phyloP scores from a whole-genome alignment of 2,329 filamentous ascomycete species.

The Elsinoe arachidis region DNA sequence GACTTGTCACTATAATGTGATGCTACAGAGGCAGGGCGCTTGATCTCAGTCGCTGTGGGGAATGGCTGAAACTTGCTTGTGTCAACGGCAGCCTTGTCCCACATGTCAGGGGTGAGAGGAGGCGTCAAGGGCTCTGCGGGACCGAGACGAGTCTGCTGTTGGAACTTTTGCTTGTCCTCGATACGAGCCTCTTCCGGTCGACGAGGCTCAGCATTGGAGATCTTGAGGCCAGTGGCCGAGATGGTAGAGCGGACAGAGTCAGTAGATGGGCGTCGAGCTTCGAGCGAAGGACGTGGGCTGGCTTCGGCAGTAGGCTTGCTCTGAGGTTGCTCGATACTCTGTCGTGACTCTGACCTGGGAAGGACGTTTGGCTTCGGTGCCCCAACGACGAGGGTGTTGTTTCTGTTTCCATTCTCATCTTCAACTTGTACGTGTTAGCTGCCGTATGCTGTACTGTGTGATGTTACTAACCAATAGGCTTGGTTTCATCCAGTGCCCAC shows the following conservation, averaged over 20 bases:
- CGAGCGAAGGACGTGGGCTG: constrained; percentile 5
- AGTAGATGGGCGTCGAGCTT: constrained; percentile 3
- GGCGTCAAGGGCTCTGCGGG: constrained; percentile 8
- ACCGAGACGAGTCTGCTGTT: constrained; percentile 3
- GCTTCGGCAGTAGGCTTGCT: not conserved
- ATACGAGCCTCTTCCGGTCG: constrained; percentile 2
- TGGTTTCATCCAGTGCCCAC: constrained; percentile 60
- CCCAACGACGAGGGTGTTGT: constrained; percentile 41
- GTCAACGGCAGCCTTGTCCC: constrained; percentile 10
- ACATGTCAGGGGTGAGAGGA: constrained; percentile 11
- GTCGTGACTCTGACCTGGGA: not conserved
- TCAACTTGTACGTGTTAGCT: constrained; percentile 30
- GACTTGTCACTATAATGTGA: constrained; percentile 12
- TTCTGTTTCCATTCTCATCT: constrained; percentile 45
- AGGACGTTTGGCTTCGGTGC: constrained; percentile 8
- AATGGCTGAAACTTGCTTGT: constrained; percentile 12
- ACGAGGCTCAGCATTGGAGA: constrained; percentile 7
- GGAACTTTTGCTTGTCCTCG: not conserved
- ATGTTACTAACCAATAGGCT: constrained; percentile 47
- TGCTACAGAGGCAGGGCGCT: constrained; percentile 10
- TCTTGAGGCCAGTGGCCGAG: constrained; percentile 6
- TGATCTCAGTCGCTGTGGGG: not conserved
- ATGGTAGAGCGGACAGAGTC: not conserved
- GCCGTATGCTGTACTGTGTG: not conserved
- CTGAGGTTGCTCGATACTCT: not conserved